phyloP scores from a whole-genome alignment of 1,284 basidiomycete species.

The Fomitopsis palustris region DNA sequence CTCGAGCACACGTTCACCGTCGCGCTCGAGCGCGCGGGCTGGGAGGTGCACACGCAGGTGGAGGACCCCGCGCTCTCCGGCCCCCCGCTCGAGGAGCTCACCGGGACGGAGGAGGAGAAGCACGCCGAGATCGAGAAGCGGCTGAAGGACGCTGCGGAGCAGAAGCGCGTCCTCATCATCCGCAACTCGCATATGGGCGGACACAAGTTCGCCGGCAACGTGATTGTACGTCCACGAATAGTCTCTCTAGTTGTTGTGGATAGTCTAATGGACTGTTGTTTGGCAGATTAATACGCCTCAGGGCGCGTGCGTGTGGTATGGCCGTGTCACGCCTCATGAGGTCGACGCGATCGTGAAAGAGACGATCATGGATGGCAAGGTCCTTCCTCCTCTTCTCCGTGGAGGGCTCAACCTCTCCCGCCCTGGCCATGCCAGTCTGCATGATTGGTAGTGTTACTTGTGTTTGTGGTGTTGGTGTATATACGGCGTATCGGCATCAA shows the following conservation, averaged over 20 bases:
- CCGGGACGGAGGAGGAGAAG: constrained; percentile 37
- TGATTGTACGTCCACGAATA: constrained; percentile 59
- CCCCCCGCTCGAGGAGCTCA: constrained; percentile 52
- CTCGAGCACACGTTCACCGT: constrained; percentile 69
- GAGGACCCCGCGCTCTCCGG: constrained; percentile 61
- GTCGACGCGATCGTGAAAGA: constrained; percentile 84
- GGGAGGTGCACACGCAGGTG: constrained; percentile 71
- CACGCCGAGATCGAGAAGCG: constrained; percentile 43
- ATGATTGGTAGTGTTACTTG: constrained; percentile 62
- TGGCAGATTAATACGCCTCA: constrained; percentile 80
- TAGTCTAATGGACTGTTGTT: neutral
- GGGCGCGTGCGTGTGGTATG: constrained; percentile 87
- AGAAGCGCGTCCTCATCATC: constrained; percentile 70
- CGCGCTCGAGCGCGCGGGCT: constrained; percentile 61
- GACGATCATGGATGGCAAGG: constrained; percentile 79
- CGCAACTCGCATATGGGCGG: constrained; percentile 88
- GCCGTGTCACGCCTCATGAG: constrained; percentile 88
- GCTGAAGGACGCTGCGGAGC: constrained; percentile 44
- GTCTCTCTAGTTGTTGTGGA: neutral
- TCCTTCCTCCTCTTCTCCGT: constrained; percentile 80
- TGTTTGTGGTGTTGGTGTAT: neutral
- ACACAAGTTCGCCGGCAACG: constrained; percentile 89
- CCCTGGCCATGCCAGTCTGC: constrained; percentile 61
- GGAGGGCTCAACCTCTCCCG: constrained; percentile 75
- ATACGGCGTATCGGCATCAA: neutral